Base-by-base conservation (phyloP, 2,329 filamentous ascomycete genomes). In the Calcarisporium arbuscula region DNA sequence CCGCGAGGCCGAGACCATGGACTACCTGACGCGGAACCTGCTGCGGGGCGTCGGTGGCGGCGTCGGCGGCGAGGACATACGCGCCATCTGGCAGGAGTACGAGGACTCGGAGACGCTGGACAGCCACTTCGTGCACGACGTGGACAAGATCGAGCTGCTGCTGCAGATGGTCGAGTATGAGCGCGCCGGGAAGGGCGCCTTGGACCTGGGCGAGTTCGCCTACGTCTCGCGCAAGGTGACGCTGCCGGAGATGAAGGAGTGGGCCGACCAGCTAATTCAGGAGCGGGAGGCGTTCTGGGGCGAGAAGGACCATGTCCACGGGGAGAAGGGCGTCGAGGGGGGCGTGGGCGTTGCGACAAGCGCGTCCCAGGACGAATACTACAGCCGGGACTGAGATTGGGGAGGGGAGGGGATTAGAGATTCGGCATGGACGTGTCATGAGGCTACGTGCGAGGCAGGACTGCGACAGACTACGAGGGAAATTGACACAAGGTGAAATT, bases 151-250 rank as follows among this genome's bases (percentile, higher is more conserved):
- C 59, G 92, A 98, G 65, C 67, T 98, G 45, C 64, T 98, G 41
- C 65, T 94, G 53, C 92, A 98, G 67, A 95, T 95, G 85, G 68
- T 94, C 19, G 92, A 98, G 61, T 98, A 98, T 54, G 92, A 98
- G 73, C 81, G 83, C 50, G 64, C 71, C 10, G 69, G 77, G 32
- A 62, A 79, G 36, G 76, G 77, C 19, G 62, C 65, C 43, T 58
- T 87, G 25, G 87, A 96, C 57, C 65, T 98, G 32, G 77, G 82
- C 34, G 92, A 98, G 64, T 96, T 98, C 48, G 74, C 78, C 1
- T 82, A 83, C 53, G 92, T 95, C 3, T 76, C 84, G 8, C 71
- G 66, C 30, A 77, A 75, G 48, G 82, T 96, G 46, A 69, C 72
- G 35, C 68, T 94, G 45, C 74, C 78, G 0, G 90, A 95, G 64